Evolutionary conservation across 768 basidiomycete species (phyloP).

Genomic region (Heimioporus sp.): DNA sequence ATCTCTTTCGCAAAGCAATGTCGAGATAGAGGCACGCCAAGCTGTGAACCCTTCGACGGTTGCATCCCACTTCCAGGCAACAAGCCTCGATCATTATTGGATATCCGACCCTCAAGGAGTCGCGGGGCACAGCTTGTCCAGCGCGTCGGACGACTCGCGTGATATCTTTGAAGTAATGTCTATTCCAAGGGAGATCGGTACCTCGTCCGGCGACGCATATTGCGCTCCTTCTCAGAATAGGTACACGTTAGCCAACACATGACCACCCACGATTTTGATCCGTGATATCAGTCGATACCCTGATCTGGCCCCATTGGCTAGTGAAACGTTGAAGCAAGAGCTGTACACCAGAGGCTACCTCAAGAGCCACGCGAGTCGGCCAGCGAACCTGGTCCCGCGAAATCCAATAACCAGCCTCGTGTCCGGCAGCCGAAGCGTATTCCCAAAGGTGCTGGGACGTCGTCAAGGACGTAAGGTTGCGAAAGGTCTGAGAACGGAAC

Average conservation of each 20-base stretch:
- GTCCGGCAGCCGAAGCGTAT: conserved; percentile 2
- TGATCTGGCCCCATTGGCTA: conserved; percentile 25
- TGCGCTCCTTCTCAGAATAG: conserved; percentile 1
- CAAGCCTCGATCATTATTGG: neutral
- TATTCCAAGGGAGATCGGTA: neutral
- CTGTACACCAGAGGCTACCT: conserved; percentile 27
- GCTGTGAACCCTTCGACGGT: neutral
- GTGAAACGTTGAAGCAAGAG: conserved; percentile 28
- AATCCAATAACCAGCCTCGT: neutral
- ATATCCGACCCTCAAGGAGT: neutral
- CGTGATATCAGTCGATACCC: conserved; percentile 5
- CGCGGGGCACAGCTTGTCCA: neutral
- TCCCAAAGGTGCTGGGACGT: conserved; percentile 18
- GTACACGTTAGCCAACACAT: conserved; percentile 6
- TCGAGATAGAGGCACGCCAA: neutral
- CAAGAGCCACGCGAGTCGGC: conserved; percentile 13
- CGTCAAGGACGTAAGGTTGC: conserved; percentile 18
- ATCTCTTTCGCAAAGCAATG: neutral
- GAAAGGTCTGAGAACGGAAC: conserved; percentile 6
- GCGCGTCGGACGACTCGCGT: conserved; percentile 1
- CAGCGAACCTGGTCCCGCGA: conserved; percentile 2
- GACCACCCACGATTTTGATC: neutral
- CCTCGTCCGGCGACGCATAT: neutral
- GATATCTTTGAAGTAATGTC: conserved; percentile 10
- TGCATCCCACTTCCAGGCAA: neutral